phyloP scores from a whole-genome alignment of 148 eudicot genomes.

The Chenopodium suecicum region DNA sequence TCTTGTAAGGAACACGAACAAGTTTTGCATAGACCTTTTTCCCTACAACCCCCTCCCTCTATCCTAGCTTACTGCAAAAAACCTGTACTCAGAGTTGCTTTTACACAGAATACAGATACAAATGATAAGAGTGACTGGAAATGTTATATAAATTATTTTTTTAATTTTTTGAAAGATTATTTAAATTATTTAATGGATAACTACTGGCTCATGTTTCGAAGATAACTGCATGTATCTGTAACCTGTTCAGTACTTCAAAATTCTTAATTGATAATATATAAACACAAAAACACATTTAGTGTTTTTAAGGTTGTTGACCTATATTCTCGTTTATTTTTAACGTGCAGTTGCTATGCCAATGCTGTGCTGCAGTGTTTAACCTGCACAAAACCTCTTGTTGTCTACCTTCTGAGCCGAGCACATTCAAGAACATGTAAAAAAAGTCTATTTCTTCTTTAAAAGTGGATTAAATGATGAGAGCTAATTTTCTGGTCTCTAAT shows the following conservation, averaged over 20 bases:
- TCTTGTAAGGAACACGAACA: neutral
- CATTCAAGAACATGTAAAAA: slow-evolving; percentile 80
- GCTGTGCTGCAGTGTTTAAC: slow-evolving; percentile 94
- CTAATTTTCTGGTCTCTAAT: slow-evolving; percentile 15
- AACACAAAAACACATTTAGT: neutral
- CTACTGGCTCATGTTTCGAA: neutral
- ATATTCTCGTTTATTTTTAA: slow-evolving; percentile 23
- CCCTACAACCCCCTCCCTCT: neutral
- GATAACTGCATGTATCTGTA: neutral
- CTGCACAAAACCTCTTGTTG: slow-evolving; percentile 85
- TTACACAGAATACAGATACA: neutral
- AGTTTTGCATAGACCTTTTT: neutral
- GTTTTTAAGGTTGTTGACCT: slow-evolving; percentile 4
- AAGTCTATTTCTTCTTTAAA: slow-evolving; percentile 22
- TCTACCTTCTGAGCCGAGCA: slow-evolving; percentile 66
- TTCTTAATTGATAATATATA: neutral
- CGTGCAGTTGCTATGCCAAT: slow-evolving; percentile 95
- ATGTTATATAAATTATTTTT: neutral
- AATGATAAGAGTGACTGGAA: neutral
- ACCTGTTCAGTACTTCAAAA: neutral
- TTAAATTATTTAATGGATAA: neutral
- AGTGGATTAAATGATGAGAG: slow-evolving; percentile 9
- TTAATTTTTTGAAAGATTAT: neutral
- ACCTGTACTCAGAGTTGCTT: neutral
- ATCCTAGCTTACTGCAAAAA: neutral